phyloP scores from a whole-genome alignment of 1,284 basidiomycete species.

The Entoloma clypeatum region DNA sequence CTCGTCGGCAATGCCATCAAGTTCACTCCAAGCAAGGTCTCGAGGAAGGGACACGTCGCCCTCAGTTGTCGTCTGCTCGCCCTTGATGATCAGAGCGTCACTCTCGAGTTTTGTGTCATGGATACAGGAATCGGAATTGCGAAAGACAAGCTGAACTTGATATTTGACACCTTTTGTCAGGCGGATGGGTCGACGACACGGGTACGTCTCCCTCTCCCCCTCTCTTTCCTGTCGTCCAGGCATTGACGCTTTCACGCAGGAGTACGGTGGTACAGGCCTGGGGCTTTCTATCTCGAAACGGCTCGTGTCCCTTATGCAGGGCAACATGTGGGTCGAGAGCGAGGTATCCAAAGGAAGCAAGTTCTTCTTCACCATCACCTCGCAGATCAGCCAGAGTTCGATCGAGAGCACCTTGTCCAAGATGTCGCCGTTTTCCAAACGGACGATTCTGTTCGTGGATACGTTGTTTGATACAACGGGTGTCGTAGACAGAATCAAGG shows the following conservation, averaged over 20 bases:
- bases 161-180: slow-evolving; percentile 99
- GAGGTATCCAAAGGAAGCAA: slow-evolving; percentile 90
- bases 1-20: slow-evolving; percentile 94
- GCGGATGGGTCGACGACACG: slow-evolving; percentile 94
- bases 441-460: slow-evolving; percentile 88
- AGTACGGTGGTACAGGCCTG: slow-evolving; percentile 97
- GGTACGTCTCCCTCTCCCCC: slow-evolving; percentile 39
- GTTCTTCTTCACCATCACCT: slow-evolving; percentile 96
- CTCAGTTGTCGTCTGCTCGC: slow-evolving; percentile 81
- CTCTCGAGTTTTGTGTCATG: slow-evolving; percentile 95
- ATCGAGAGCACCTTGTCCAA: slow-evolving; percentile 71
- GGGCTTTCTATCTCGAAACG: slow-evolving; percentile 96
- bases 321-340: slow-evolving; percentile 98
- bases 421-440: slow-evolving; percentile 74
- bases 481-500: slow-evolving; percentile 75
- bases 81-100: slow-evolving; percentile 74
- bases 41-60: slow-evolving; percentile 86
- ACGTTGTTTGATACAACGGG: slow-evolving; percentile 76
- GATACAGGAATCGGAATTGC: slow-evolving; percentile 99
- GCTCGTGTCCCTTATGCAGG: slow-evolving; percentile 95
- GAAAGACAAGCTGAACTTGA: slow-evolving; percentile 96
- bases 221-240: slow-evolving; percentile 10
- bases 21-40: slow-evolving; percentile 82
- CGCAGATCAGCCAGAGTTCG: slow-evolving; percentile 74
- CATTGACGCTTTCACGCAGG: slow-evolving; percentile 40